Base-by-base conservation (phyloP, 225 moss, liverwort and hornwort species). In the Ulota crispa region DNA sequence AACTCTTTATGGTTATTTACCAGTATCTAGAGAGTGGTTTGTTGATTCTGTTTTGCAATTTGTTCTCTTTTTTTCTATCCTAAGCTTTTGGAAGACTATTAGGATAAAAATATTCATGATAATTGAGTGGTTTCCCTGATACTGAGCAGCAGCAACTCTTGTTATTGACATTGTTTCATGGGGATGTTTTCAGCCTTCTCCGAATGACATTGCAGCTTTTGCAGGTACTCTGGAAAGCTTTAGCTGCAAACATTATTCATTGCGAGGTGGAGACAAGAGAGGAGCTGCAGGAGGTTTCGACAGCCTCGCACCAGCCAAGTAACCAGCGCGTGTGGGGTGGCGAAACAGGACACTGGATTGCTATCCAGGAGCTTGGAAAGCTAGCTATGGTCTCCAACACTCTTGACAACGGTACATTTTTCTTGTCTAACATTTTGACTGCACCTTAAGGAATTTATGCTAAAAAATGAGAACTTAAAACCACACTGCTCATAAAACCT, bases 251-350 rank as follows among this genome's bases (percentile, higher is more conserved):
- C 60, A 86, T 98, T 63, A 87, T 86, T 55, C 98, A 98, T 81
- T 94, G 93, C 75, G 98, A 98, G 78, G 94, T 98, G 73, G 94
- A 94, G 83, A 95, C 95, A 42, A 89, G 98, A 82, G 94, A 93
- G 78, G 87, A 90, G 68, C 66, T 72, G 57, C 89, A 59, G 77
- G 92, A 93, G 45, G 68, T 87, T 73, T 93, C 94, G 41, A 70
- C 87, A 76, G 77, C 85, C 75, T 83, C 85, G 69, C 82, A 61
- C 39, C 83, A 87, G 43, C 45, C 82, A 72, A 85, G 83, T 60
- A 82, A 86, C 60, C 83, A 78, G 61, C 85, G 78, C 67, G 20
- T 81, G 4, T 93, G 93, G 91, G 93, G 89, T 85, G 93, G 90
- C 65, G 93, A 94, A 73, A 30, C 87, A 50, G 94, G 96, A 43